Evolutionary conservation across 2,329 filamentous ascomycete genomes (phyloP).

Genomic region (Colletotrichum aenigma): DNA sequence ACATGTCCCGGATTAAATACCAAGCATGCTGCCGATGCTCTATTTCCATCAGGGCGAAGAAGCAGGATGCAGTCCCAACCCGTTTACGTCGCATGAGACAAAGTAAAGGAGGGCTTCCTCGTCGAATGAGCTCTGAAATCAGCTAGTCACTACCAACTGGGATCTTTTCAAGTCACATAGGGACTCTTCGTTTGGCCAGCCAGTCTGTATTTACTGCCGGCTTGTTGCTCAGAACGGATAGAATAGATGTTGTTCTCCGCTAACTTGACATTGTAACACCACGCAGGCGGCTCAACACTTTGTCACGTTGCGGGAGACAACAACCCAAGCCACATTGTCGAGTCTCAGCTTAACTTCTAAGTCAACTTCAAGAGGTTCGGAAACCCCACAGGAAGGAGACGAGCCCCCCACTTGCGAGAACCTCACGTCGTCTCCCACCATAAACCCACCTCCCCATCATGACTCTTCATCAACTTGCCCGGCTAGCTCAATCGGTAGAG

Average conservation of each 20-base stretch:
- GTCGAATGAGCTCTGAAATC: background rate
- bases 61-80: background rate
- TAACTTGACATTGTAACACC: background rate
- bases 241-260: background rate
- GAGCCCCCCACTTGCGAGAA: background rate
- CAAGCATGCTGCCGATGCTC: background rate
- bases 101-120: background rate
- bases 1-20: background rate
- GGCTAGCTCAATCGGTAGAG: slow-evolving; percentile 75
- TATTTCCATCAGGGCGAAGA: background rate
- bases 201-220: background rate
- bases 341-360: background rate
- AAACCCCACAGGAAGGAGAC: background rate
- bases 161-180: background rate
- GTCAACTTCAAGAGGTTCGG: background rate
- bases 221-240: background rate
- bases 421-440: background rate
- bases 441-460: background rate
- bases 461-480: slow-evolving; percentile 33
- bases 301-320: no score
- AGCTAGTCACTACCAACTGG: background rate
- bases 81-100: background rate
- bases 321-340: background rate
- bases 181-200: background rate
- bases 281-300: background rate